These are phyloP conservation scores for Phytophthora kernoviae DNA, from an alignment of 352 stramenopile genomes.

Conservation along the genomic window DNA sequence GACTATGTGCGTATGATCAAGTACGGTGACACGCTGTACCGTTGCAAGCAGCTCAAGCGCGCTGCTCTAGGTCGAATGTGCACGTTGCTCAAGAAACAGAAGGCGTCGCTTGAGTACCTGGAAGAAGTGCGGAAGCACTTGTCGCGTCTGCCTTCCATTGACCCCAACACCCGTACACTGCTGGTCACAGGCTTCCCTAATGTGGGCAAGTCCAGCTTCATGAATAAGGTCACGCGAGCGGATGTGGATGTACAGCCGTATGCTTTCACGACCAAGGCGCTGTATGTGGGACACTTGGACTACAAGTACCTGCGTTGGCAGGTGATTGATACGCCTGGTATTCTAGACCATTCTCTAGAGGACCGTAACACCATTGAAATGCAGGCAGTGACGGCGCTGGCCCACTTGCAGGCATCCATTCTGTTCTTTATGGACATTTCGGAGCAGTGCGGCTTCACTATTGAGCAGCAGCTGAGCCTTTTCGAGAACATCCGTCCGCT, in stretches of 20 bases:
- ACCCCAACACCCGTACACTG: conserved; percentile 99
- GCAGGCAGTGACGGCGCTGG: conserved; percentile 99
- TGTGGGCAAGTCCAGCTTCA: conserved; percentile 99
- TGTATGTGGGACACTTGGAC: conserved; percentile 99
- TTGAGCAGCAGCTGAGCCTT: conserved; percentile 97
- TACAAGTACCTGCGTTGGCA: conserved; percentile 99
- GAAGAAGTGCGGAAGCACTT: conserved; percentile 98
- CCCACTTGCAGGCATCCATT: conserved; percentile 98
- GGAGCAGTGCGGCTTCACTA: conserved; percentile 99
- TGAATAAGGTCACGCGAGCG: conserved; percentile 99
- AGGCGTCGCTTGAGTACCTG: conserved; percentile 98
- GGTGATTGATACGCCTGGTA: conserved; percentile 99
- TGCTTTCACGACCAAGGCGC: conserved; percentile 99
- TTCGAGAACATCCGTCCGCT: conserved; percentile 98
- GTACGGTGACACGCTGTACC: conserved; percentile 99
- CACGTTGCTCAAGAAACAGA: conserved; percentile 99
- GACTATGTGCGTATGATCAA: conserved; percentile 99
- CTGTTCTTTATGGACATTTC: conserved; percentile 99
- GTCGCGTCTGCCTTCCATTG: conserved; percentile 97
- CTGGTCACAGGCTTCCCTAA: conserved; percentile 99
- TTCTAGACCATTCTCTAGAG: conserved; percentile 99
- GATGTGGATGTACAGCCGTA: conserved; percentile 99
- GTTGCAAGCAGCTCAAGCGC: conserved; percentile 99
- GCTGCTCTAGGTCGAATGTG: conserved; percentile 99
- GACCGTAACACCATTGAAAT: conserved; percentile 99